Base-by-base conservation (phyloP, 768 basidiomycete genomes). In the Lactarius indigo region DNA sequence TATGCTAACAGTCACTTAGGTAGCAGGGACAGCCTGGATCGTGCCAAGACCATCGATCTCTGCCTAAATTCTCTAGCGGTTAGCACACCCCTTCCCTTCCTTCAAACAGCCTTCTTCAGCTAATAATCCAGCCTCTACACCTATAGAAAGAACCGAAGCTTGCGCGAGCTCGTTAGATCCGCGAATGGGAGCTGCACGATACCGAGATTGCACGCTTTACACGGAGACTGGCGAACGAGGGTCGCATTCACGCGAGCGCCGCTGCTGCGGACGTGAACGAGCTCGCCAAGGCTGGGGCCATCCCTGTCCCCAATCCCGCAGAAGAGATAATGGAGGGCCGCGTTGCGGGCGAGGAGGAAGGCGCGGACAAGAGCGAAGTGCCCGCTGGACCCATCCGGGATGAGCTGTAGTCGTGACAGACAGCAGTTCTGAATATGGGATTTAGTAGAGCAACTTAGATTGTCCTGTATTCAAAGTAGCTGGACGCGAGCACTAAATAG, bases 171-270 rank as follows among this genome's bases (percentile, higher is more conserved):
- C 86, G 96, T 42, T 87, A 94, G 72, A 97, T 98, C 61, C 96
- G 97, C 0, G 97, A 98, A 74, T 99, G 97, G 97, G 94, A 96
- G 69, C 85, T 85, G 58, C 98, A 98, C 74, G 96, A 99, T 75
- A 73, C 79, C 6, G 95, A 99, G 76, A 95, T 98, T 59, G 89
- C 96, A 2, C 82, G 78, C 31, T 93, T 99, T 68, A 88, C 91
- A 0, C 83, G 85, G 28, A 81, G 85, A 61, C 80, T 82, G 85
- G 28, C 89, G 2, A 81, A 86, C 17, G 82, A 86, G 30, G 92
- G 92, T 30, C 80, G 84, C 69, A 87, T 93, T 64, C 85, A 81
- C 42, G 87, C 88, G 2, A 83, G 84, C 28, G 83, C 87, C 35
- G 87, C 85, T 10, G 84, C 86, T 3, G 88, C 87, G 4, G 89